Conservation (phyloP, 306 rosid species). For the Trichosanthes cucumerina region DNA sequence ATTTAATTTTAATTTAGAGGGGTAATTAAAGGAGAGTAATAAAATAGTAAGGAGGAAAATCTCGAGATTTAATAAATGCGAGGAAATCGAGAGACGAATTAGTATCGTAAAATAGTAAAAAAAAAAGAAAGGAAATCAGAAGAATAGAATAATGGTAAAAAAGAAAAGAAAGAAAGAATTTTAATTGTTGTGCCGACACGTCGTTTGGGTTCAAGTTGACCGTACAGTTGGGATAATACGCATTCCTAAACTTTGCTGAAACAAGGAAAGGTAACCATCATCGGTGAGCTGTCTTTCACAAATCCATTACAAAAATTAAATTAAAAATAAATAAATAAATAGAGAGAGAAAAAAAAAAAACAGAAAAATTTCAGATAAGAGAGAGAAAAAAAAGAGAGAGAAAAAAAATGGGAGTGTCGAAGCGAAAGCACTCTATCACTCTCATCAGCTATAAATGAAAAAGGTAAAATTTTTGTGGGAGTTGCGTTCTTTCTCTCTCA, state of each 20-base stretch:
- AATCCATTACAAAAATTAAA: background rate
- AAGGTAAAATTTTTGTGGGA: background rate
- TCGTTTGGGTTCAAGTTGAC: constrained; percentile 2
- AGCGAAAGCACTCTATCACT: constrained; percentile 13
- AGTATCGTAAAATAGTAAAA: background rate
- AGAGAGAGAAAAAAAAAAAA: background rate
- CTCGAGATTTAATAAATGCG: background rate
- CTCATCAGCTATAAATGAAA: constrained; percentile 8
- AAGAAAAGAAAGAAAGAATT: no score
- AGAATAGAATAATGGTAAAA: no score
- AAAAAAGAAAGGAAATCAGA: no score
- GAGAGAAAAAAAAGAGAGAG: background rate
- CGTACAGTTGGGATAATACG: constrained; percentile 10
- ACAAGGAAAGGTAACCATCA: constrained; percentile 7
- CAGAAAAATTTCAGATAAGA: constrained; percentile 30
- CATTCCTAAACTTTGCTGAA: constrained; percentile 9
- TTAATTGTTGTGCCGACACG: constrained; percentile 2
- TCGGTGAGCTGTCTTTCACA: constrained; percentile 7
- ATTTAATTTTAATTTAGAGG: background rate
- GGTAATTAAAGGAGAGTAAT: background rate
- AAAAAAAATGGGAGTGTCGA: constrained; percentile 3
- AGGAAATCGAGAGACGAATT: background rate
- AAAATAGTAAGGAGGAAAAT: background rate
- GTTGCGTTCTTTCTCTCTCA: background rate
- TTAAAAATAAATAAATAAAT: background rate